phyloP scores from a whole-genome alignment of 2,329 filamentous ascomycete species.

The Stachybotrys elegans region DNA sequence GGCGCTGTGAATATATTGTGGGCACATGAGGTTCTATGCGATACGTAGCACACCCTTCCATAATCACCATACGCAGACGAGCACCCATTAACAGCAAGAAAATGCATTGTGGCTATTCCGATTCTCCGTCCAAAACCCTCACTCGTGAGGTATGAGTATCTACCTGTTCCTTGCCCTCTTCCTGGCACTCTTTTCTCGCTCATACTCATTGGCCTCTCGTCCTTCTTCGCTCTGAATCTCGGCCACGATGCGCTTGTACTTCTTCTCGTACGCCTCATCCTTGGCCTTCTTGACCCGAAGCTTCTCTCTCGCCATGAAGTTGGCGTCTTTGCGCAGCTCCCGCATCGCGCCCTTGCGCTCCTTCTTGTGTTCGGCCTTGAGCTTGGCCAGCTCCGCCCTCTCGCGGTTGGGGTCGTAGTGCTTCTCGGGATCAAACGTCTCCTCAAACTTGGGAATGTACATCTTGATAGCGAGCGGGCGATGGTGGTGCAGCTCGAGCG shows the following conservation, averaged over 20 bases:
- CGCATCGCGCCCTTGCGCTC: conserved; percentile 93
- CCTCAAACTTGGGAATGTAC: conserved; percentile 91
- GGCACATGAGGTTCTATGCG: no score
- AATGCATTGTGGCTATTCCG: no score
- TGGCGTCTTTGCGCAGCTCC: conserved; percentile 90
- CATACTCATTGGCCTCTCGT: conserved; percentile 79
- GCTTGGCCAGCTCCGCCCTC: conserved; percentile 76
- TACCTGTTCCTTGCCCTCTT: conserved; percentile 55
- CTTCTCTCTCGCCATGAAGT: conserved; percentile 88
- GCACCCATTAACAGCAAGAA: no score
- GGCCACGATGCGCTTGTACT: conserved; percentile 85
- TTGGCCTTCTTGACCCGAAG: conserved; percentile 87
- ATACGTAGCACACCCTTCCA: no score
- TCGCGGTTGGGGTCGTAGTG: conserved; percentile 97
- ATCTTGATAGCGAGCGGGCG: conserved; percentile 81
- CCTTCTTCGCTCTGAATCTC: conserved; percentile 97
- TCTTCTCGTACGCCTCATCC: conserved; percentile 92
- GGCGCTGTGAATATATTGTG: no score
- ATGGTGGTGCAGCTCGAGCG: conserved; percentile 86
- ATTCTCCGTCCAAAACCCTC: no score
- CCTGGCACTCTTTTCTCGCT: conserved; percentile 73
- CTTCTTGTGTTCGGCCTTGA: conserved; percentile 87
- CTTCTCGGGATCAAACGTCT: conserved; percentile 87
- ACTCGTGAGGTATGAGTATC: conserved; percentile 8
- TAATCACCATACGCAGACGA: no score